Base-by-base conservation (phyloP, 2,329 filamentous ascomycete genomes). In the Aspergillus hiratsukae region DNA sequence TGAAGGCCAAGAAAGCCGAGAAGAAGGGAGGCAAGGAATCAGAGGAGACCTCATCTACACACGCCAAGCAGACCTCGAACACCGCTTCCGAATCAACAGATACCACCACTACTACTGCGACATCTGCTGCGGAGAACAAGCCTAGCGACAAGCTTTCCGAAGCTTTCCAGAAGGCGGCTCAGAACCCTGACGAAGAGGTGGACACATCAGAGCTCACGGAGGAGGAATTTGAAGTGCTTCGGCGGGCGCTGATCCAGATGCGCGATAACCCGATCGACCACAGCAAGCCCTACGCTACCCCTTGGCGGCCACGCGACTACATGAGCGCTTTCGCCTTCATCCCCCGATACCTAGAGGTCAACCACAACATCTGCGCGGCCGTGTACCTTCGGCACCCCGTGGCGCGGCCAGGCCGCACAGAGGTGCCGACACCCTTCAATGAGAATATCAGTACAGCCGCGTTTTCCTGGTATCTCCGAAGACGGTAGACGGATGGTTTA, bases 311-410 rank as follows among this genome's bases (percentile, higher is more conserved):
- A 11, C 83, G 91, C 55, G 83, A 88, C 52, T 97, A 84, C 75
- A 95, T 99, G 89, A 82, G 84, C 52, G 87, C 92, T 0, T 99
- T 99, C 75, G 91, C 92, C 25, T 97, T 96, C 75, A 91, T 99
- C 64, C 94, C 94, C 10, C 81, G 89, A 53, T 99, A 97, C 74
- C 84, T 99, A 58, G 95, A 99, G 78, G 94, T 99, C 66, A 97
- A 97, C 80, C 94, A 96, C 75, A 95, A 92, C 69, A 89, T 97
- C 67, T 99, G 94, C 76, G 88, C 92, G 1, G 94, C 94, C 10
- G 91, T 99, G 43, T 99, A 99, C 74, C 78, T 99, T 60, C 84
- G 94, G 56, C 93, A 99, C 78, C 94, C 94, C 0, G 93, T 97
- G 46, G 94, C 91, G 27, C 83, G 92, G 58, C 87, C 87, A 2